These are phyloP conservation scores for Corchorus capsularis DNA, from an alignment of 345 rosid species.

Conservation along the genomic window DNA sequence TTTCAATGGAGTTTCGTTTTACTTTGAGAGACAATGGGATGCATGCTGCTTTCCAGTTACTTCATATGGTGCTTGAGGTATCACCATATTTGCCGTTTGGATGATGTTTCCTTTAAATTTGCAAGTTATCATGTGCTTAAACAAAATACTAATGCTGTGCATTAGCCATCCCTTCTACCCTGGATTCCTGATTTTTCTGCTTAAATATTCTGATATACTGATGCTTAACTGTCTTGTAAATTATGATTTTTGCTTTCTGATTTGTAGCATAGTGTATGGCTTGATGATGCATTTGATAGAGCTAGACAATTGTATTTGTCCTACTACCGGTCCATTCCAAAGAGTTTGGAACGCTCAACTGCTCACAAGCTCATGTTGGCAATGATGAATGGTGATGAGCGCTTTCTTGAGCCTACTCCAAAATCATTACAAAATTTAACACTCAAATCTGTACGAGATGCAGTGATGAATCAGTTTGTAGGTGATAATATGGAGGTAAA, in stretches of 20 bases:
- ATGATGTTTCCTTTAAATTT: slow-evolving; percentile 8
- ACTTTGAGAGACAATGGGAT: slow-evolving; percentile 97
- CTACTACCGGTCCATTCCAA: slow-evolving; percentile 94
- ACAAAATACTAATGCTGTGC: neutral
- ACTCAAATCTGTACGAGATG: slow-evolving; percentile 77
- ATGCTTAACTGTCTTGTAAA: neutral
- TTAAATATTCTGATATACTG: neutral
- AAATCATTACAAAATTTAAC: slow-evolving; percentile 75
- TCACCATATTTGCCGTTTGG: slow-evolving; percentile 9
- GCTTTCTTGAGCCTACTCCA: slow-evolving; percentile 94
- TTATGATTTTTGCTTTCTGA: slow-evolving; percentile 32
- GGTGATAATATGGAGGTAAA: slow-evolving; percentile 95
- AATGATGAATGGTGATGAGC: slow-evolving; percentile 96
- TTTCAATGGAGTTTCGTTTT: slow-evolving; percentile 98
- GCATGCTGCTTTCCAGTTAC: slow-evolving; percentile 97
- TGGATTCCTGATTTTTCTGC: neutral
- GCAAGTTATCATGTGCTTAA: neutral
- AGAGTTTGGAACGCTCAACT: slow-evolving; percentile 98
- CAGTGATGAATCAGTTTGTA: slow-evolving; percentile 93
- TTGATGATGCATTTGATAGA: slow-evolving; percentile 99
- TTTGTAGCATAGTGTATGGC: slow-evolving; percentile 97
- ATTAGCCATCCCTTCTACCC: neutral
- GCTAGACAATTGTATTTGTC: slow-evolving; percentile 93
- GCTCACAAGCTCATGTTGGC: slow-evolving; percentile 98
- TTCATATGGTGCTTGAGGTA: slow-evolving; percentile 99